These are phyloP conservation scores for Vigna reflexopilosa DNA, from an alignment of 306 rosid species.

Conservation along the genomic window DNA sequence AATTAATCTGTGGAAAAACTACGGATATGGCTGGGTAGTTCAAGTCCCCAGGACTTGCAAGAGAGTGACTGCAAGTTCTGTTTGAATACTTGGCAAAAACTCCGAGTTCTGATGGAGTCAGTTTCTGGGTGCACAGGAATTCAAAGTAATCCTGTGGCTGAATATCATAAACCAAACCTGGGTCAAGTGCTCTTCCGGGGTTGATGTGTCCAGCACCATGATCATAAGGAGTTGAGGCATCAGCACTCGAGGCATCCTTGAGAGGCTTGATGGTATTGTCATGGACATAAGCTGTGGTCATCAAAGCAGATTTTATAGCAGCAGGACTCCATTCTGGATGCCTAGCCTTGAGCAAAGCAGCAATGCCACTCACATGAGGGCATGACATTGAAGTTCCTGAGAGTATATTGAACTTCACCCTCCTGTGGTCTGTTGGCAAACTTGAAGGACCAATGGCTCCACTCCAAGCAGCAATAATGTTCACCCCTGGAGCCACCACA, in stretches of 20 bases:
- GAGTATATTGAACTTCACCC: conserved; percentile 82
- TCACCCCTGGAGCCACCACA: conserved; percentile 93
- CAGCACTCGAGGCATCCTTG: conserved; percentile 57
- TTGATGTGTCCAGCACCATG: conserved; percentile 96
- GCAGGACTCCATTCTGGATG: conserved; percentile 97
- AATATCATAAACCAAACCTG: conserved; percentile 87
- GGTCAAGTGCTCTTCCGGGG: conserved; percentile 85
- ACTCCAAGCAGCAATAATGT: conserved; percentile 99
- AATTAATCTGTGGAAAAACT: conserved; percentile 65
- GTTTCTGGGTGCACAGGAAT: conserved; percentile 78
- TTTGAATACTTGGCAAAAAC: conserved; percentile 73
- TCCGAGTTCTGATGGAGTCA: conserved; percentile 60
- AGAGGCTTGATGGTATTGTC: conserved; percentile 76
- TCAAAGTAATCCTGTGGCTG: conserved; percentile 84
- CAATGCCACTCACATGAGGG: conserved; percentile 96
- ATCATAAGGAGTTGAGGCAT: conserved; percentile 68
- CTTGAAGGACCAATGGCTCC: conserved; percentile 80
- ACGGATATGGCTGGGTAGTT: conserved; percentile 90
- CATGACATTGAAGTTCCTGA: conserved; percentile 99
- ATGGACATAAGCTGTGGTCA: conserved; percentile 97
- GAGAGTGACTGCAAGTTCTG: conserved; percentile 61
- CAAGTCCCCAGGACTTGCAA: conserved; percentile 68
- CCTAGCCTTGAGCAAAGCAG: conserved; percentile 76
- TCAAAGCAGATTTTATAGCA: conserved; percentile 85
- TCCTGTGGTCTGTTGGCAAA: conserved; percentile 66